phyloP scores from a whole-genome alignment of 192 early-diverging fungal species.

The Ramicandelaber brevisporus region DNA sequence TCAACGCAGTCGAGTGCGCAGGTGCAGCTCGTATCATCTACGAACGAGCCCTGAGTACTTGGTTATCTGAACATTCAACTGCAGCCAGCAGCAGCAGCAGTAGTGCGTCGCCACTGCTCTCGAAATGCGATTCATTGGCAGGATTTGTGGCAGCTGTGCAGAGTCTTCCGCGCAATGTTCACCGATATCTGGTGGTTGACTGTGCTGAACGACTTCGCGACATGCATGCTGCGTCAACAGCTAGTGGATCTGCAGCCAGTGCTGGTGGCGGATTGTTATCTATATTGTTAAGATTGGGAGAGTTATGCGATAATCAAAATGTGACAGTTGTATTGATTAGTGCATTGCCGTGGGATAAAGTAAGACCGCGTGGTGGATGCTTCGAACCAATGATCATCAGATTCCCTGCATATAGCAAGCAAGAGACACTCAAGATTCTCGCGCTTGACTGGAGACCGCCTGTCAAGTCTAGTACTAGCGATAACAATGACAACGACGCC shows the following conservation, averaged over 20 bases:
- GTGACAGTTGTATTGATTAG: conserved; percentile 49
- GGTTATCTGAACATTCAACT: no score
- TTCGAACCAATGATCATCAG: conserved; percentile 33
- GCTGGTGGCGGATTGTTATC: conserved; percentile 34
- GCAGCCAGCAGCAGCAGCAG: neutral
- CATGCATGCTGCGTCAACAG: no score
- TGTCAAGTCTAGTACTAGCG: no score
- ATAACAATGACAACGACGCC: neutral
- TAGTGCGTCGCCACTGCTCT: neutral
- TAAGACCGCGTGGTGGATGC: conserved; percentile 34
- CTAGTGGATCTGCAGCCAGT: no score
- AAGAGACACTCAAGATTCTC: conserved; percentile 46
- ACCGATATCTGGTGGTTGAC: conserved; percentile 35
- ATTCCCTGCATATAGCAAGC: conserved; percentile 51
- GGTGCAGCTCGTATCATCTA: no score
- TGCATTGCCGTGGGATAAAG: conserved; percentile 49
- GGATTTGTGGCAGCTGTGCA: no score
- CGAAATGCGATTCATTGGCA: neutral
- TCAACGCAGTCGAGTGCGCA: no score
- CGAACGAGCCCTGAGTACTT: no score
- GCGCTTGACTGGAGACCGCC: conserved; percentile 27
- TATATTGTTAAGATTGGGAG: conserved; percentile 36
- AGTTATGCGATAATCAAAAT: conserved; percentile 26
- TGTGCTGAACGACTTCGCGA: conserved; percentile 55
- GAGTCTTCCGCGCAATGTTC: neutral